Percentiles rank a stretch among this genome's conserved stretches.
These are phyloP conservation scores for Tuber borchii DNA, from an alignment of 495 filamentous ascomycete species.

Conservation along the genomic window DNA sequence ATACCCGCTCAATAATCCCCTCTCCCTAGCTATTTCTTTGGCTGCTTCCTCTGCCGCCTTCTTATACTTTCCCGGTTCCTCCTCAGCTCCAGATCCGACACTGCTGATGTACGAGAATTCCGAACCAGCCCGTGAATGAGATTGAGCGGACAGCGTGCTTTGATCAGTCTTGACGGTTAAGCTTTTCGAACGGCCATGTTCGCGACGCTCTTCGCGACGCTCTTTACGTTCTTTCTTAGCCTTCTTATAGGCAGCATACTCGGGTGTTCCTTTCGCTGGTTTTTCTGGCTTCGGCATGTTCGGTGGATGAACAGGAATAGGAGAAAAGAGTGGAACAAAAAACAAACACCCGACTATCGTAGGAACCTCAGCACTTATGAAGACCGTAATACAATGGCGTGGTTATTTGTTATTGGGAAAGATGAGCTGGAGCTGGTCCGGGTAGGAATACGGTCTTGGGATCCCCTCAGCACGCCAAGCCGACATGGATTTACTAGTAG, in stretches of 20 bases:
- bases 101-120: constrained; percentile 23
- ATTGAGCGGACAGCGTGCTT: background rate
- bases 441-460: background rate
- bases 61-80: constrained; percentile 11
- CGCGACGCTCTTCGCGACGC: constrained; percentile 15
- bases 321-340: background rate
- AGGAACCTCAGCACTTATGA: background rate
- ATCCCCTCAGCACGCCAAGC: background rate
- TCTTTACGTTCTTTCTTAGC: constrained; percentile 36
- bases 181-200: constrained; percentile 15
- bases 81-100: constrained; percentile 23
- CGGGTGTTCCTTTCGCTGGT: constrained; percentile 35
- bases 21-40: constrained; percentile 2
- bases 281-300: constrained; percentile 35
- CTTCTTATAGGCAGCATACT: constrained; percentile 36
- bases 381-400: background rate
- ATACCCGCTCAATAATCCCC: constrained; percentile 21
- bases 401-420: background rate
- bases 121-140: constrained; percentile 24
- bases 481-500: background rate
- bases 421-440: background rate
- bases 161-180: constrained; percentile 16
- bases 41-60: constrained; percentile 3
- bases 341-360: background rate
- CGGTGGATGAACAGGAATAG: background rate